Evolutionary conservation across 495 filamentous ascomycete species (phyloP).

Genomic region (Usnea hakonensis): DNA sequence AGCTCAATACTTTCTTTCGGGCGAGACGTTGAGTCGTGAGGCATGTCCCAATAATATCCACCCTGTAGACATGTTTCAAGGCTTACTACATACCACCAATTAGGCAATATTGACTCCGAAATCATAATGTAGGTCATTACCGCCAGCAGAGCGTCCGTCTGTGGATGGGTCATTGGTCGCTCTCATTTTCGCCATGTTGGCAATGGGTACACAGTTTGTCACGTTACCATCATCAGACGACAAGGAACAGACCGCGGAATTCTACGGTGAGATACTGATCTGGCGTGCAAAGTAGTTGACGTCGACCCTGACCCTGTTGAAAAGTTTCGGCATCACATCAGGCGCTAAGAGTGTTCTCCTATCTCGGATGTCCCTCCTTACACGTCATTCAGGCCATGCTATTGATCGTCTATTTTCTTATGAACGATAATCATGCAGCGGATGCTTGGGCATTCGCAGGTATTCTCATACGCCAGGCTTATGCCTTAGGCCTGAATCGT

Average conservation of each 20-base stretch:
- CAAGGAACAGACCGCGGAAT: conserved; percentile 62
- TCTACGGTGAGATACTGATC: conserved; percentile 40
- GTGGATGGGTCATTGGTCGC: conserved; percentile 55
- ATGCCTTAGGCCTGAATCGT: conserved; percentile 67
- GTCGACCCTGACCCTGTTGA: not conserved
- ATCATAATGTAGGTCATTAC: too few species aligned
- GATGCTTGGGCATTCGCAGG: conserved; percentile 71
- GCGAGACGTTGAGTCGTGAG: too few species aligned
- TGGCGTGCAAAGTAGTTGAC: not conserved
- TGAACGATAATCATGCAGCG: conserved; percentile 69
- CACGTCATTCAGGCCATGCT: conserved; percentile 68
- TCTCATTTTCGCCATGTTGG: conserved; percentile 60
- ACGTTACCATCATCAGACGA: conserved; percentile 45
- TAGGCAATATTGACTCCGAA: too few species aligned
- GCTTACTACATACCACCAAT: too few species aligned
- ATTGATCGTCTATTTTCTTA: conserved; percentile 63
- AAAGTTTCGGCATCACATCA: conserved; percentile 60
- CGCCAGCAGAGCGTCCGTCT: conserved; percentile 39
- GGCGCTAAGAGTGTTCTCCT: conserved; percentile 57
- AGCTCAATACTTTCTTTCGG: too few species aligned
- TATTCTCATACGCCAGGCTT: conserved; percentile 60
- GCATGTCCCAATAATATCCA: too few species aligned
- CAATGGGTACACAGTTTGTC: conserved; percentile 66
- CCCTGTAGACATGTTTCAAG: too few species aligned
- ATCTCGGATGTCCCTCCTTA: conserved; percentile 57